Base-by-base conservation (phyloP, 2,329 filamentous ascomycete genomes). In the Diaporthe sp. region DNA sequence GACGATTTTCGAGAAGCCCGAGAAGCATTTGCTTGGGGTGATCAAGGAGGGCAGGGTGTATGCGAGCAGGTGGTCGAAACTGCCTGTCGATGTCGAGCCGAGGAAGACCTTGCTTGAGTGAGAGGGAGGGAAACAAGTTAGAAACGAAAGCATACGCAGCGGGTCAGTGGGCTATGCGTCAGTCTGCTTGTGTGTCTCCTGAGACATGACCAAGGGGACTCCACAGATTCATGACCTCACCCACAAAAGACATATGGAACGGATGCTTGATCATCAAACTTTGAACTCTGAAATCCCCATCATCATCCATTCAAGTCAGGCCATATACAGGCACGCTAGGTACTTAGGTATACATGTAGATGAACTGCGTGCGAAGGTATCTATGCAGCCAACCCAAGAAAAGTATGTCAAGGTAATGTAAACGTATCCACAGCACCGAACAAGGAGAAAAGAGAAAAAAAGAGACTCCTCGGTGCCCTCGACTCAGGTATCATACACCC, bases 31-130 rank as follows among this genome's bases (percentile, higher is more conserved):
- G 17, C 75, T 89, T 37, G 86, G 84, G 3, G 87, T 90, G 3
- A 83, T 90, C 74, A 90, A 90, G 77, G 88, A 88, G 42, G 88
- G 88, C 0, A 82, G 86, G n/a, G 84, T 89, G 13, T 82, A 75
- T 55, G 53, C 37, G 28, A 77, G 76, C 9, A 51, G 74, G 34
- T 77, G 76, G 76, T 77, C 76, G 10, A 71, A 39, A 28, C 19
- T 77, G 44, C 74, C 76, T 13, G 74, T 70, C 2, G 76, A 76
- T 53, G 72, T 67, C 5, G 57, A 72, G 39, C 15, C 51, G 12
- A n/a, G 22, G 17, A 62, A 9, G 58, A 39, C 19, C 22, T n/a
- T 71, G 72, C 53, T 76, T 28, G 75, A 76, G 46, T 75, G n/a
- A 57, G 8, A 34, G 34, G 34, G 7, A 34, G 6, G 22, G 15